These are phyloP conservation scores for Myxozyma mucilagina DNA, from an alignment of 805 yeast species.

Conservation along the genomic window DNA sequence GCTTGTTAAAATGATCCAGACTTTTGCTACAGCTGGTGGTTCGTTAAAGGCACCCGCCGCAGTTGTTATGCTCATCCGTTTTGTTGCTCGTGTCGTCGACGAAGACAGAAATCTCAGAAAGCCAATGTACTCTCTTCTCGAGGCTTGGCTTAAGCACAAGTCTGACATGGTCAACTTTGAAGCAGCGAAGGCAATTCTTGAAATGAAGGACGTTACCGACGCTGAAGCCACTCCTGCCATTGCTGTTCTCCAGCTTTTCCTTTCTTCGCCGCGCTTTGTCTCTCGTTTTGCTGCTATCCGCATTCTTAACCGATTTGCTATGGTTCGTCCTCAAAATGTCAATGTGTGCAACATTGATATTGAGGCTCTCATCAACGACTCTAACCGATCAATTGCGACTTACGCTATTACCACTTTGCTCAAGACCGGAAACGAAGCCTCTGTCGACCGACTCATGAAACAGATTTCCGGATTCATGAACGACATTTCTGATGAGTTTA, in stretches of 20 bases:
- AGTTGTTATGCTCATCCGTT: conserved; percentile 79
- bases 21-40: conserved; percentile 51
- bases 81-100: conserved; percentile 66
- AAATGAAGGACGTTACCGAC: conserved; percentile 56
- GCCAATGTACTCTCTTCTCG: conserved; percentile 63
- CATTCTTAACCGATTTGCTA: conserved; percentile 79
- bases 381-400: conserved; percentile 90
- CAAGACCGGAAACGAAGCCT: conserved; percentile 89
- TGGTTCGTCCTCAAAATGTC: conserved; percentile 73
- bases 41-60: conserved; percentile 78
- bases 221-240: conserved; percentile 72
- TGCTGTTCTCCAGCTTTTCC: conserved; percentile 67
- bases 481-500: conserved; percentile 94
- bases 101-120: conserved; percentile 69
- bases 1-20: conserved; percentile 82
- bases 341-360: conserved; percentile 75
- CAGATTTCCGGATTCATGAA: conserved; percentile 86
- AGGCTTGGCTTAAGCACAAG: conserved; percentile 72
- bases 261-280: conserved; percentile 85
- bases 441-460: conserved; percentile 83
- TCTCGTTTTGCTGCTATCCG: conserved; percentile 93
- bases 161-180: conserved; percentile 89
- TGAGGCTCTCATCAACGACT: conserved; percentile 81
- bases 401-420: conserved; percentile 94
- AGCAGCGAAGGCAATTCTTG: conserved; percentile 75